Conservation (phyloP, 164 flowering plant genomes). For the Umbellularia californica region DNA sequence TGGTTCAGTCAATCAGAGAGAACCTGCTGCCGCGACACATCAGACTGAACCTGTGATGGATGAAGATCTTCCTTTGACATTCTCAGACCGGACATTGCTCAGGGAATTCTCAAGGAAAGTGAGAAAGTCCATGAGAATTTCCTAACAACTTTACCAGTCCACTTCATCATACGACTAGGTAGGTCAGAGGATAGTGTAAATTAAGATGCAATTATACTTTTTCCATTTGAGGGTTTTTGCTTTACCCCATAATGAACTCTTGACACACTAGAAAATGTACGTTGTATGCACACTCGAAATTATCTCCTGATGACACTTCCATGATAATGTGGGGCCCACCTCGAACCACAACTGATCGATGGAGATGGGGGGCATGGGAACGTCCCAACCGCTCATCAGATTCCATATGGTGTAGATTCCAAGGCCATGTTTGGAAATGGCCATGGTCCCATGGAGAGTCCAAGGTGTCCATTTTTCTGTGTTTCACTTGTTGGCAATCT, state of each 20-base stretch:
- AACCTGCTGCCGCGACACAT: conserved; percentile 31
- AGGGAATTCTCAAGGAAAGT: conserved; percentile 53
- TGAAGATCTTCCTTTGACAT: conserved; percentile 80
- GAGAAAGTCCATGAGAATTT: conserved; percentile 27
- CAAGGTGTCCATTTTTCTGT: no score
- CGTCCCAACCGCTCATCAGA: no score
- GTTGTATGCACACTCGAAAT: no score
- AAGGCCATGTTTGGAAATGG: no score
- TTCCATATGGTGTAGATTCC: no score
- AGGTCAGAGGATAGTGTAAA: neutral
- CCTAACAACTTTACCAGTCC: neutral
- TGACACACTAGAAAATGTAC: no score
- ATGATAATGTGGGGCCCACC: no score
- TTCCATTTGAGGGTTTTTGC: neutral
- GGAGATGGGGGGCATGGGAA: no score
- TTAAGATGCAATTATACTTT: neutral
- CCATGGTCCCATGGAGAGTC: no score
- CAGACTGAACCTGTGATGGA: conserved; percentile 34
- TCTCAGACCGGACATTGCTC: conserved; percentile 40
- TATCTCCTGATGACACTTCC: no score
- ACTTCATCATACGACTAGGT: neutral
- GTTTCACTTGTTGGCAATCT: no score
- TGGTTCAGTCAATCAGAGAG: conserved; percentile 18
- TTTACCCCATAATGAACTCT: neutral
- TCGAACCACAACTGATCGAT: no score